Conservation (phyloP, 1,284 basidiomycete genomes). For the Austropuccinia psidii region DNA sequence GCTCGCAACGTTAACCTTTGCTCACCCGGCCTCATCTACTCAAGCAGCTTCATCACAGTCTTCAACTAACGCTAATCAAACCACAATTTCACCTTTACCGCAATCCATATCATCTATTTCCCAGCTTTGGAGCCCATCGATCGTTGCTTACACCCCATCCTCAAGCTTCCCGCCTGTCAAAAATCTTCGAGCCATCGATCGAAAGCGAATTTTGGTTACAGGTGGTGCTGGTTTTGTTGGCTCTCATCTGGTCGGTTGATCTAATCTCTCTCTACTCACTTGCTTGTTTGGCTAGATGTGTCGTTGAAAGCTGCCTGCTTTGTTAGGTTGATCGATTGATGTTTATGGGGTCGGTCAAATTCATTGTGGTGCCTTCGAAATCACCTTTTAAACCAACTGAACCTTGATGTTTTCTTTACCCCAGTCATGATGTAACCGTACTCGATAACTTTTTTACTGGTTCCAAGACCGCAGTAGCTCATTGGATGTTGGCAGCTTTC, state of each 20-base stretch:
- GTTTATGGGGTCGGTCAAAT: conserved; percentile 69
- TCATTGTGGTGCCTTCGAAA: background rate
- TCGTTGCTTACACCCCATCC: conserved; percentile 80
- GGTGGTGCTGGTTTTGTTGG: conserved; percentile 97
- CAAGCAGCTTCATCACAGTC: background rate
- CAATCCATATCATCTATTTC: background rate
- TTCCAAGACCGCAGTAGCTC: conserved; percentile 73
- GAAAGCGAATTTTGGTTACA: conserved; percentile 86
- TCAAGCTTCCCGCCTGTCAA: conserved; percentile 84
- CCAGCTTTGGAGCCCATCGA: background rate
- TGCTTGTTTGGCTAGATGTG: background rate
- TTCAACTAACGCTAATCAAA: background rate
- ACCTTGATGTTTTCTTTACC: background rate
- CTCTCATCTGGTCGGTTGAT: conserved; percentile 63
- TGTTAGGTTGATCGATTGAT: conserved; percentile 71
- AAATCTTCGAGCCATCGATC: conserved; percentile 64
- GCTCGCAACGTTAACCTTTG: background rate
- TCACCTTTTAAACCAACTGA: conserved; percentile 18
- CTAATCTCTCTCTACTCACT: background rate
- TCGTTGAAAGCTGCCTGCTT: background rate
- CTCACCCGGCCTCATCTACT: background rate
- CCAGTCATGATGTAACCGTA: conserved; percentile 51
- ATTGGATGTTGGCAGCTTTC: conserved; percentile 44
- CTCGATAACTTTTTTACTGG: conserved; percentile 98
- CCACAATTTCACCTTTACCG: background rate